Conservation (phyloP, 306 rosid genomes). For the Sicyos baderoa region DNA sequence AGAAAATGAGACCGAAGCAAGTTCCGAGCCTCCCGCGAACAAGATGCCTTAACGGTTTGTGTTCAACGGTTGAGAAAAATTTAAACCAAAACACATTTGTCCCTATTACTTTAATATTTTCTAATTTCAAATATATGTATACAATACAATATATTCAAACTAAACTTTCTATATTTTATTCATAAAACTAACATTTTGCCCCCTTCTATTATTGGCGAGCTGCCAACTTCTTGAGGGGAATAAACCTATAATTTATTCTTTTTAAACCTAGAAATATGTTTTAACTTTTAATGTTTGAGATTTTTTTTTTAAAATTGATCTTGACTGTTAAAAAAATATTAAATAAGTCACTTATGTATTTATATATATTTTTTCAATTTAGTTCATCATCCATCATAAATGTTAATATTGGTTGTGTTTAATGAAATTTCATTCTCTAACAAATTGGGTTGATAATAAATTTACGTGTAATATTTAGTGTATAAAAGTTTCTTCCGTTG, state of each 20-base stretch:
- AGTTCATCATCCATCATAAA: too few species aligned
- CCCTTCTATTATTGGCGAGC: background rate
- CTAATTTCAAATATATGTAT: too few species aligned
- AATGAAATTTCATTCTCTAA: too few species aligned
- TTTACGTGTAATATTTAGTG: too few species aligned
- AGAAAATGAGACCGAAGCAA: slow-evolving; percentile 53
- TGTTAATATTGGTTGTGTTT: background rate
- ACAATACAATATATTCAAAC: too few species aligned
- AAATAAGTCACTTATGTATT: too few species aligned
- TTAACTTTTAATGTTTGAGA: background rate
- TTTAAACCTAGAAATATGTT: background rate
- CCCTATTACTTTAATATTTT: background rate
- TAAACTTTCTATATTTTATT: background rate
- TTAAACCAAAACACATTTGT: background rate
- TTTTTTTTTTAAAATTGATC: too few species aligned
- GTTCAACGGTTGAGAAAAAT: slow-evolving; percentile 29
- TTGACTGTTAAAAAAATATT: too few species aligned
- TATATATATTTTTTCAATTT: too few species aligned
- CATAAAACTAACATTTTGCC: background rate
- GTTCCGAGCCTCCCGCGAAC: slow-evolving; percentile 67
- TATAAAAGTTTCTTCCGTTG: too few species aligned
- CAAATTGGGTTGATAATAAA: background rate
- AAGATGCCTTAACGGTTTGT: slow-evolving; percentile 43
- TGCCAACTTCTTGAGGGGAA: too few species aligned
- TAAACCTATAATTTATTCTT: too few species aligned